Evolutionary conservation across 2,329 filamentous ascomycete genomes (phyloP), one percentile per base, ranked within the genome.

Genomic region (Ophiostoma himal-ulmi): DNA sequence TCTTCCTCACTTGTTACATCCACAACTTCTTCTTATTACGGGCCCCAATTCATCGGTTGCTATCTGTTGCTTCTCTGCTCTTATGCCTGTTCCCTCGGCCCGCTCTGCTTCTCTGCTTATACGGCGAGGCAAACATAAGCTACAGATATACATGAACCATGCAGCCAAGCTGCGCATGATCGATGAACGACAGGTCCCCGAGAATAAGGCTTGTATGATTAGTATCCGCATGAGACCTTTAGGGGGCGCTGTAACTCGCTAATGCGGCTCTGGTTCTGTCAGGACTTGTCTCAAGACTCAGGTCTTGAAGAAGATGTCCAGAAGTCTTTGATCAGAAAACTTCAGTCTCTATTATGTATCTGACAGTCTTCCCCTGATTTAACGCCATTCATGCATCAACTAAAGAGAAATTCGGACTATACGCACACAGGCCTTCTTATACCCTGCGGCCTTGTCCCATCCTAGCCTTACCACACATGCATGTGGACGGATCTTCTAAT

Each of bases 381-480:
- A 62, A 30, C 11, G 5, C 13, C 26, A 17, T 62, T 26, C 11
- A 8, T 62, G 26, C 26, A 34, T 62, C 5, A 6, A 5, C 8
- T 48, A 20, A n/a, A 48, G 8, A 14, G 3, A 20, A n/a, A 20
- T 7, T 8, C 44, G 17, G 44, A 17, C 44, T 48, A 17, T 62
- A 30, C 30, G 26, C 10, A 34, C 13, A 20, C 52, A 22, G 34
- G 62, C 62, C 68, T 44, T 67, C 17, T 48, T 26, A 6, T 44
- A 17, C 64, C 36, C 44, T 62, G 17, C 30, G 37, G 62, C 22
- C 44, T 20, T 30, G 69, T 44, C 22, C 17, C 36, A 26, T 66
- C 8, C 22, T 67, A 41, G 36, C 64, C 69, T 48, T 70, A 67
- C 48, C 62, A 67, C 64, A 34, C 69, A 57, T 64, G 62, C 69